These are phyloP conservation scores for Pleurotus eryngii DNA, from an alignment of 768 basidiomycete species.

Conservation along the genomic window DNA sequence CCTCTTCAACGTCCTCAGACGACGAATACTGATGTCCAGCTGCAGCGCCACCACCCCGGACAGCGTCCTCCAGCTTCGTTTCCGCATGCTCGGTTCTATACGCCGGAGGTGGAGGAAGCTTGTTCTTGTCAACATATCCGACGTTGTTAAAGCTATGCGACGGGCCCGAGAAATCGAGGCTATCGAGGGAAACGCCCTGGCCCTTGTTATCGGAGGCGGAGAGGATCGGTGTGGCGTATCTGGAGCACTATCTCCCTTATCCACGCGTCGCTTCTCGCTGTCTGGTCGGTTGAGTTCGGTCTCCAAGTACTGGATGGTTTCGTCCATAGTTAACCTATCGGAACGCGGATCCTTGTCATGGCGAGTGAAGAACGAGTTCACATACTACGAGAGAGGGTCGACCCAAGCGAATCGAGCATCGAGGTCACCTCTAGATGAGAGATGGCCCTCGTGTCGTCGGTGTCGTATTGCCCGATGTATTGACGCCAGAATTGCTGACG, in stretches of 20 bases:
- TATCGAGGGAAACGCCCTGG: constrained; percentile 45
- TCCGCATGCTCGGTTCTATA: constrained; percentile 47
- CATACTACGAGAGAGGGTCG: constrained; percentile 75
- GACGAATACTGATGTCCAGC: constrained; percentile 31
- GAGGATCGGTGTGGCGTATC: constrained; percentile 52
- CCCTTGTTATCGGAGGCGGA: constrained; percentile 35
- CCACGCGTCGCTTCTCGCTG: constrained; percentile 66
- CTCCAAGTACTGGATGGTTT: constrained; percentile 85
- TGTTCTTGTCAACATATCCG: constrained; percentile 5
- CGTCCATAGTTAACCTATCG: constrained; percentile 75
- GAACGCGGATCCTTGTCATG: constrained; percentile 57
- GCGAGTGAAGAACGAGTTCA: constrained; percentile 78
- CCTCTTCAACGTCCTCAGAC: constrained; percentile 37
- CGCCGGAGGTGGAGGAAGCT: constrained; percentile 14
- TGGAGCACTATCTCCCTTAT: constrained; percentile 42
- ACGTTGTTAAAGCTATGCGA: constrained; percentile 18
- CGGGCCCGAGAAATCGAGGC: constrained; percentile 63
- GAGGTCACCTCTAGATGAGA: constrained; percentile 87
- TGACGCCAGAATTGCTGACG: constrained; percentile 90
- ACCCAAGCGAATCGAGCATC: constrained; percentile 96
- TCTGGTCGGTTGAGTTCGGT: constrained; percentile 71
- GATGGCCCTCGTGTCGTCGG: constrained; percentile 71
- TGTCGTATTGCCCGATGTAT: constrained; percentile 87
- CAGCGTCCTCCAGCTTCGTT: constrained; percentile 34
- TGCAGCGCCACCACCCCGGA: constrained; percentile 25